Evolutionary conservation across 306 rosid species (phyloP), one percentile per base, ranked within the genome.

Genomic region (Castanea crenata): DNA sequence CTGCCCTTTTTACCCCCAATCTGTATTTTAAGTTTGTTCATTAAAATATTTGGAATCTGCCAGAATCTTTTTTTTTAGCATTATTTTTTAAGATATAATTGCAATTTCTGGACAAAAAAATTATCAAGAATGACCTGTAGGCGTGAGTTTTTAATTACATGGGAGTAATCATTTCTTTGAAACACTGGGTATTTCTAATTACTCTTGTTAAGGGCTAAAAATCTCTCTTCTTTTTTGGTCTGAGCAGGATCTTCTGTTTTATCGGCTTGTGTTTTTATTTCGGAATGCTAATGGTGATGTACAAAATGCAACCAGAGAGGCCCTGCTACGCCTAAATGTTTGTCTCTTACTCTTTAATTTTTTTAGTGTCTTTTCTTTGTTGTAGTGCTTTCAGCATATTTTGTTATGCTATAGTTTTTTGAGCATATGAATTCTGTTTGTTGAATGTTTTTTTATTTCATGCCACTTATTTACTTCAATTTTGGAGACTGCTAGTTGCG

Each of bases 251-350:
- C 76, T 77, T 80, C 74, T 95, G 73, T 88, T 91, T 81, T 74
- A 57, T n/a, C 87, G 90, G 80, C 91, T 95, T 32, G 89, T 92
- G 74, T 38, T 85, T 61, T 76, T 91, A 78, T 91, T 84, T 81
- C 89, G 76, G 51, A 85, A 83, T 84, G 77, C 87, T 68, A 90
- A 86, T 86, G 89, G 89, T 61, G 89, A 80, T 31, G 71, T 95
- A 31, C 97, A 90, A 85, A 83, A 73, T 69, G 92, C 91, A 74
- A 83, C 97, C 73, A 88, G 82, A 81, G 97, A 86, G 80, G 91
- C 95, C 69, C 54, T 95, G 82, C 80, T 80, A 83, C 90, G 83
- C 57, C 59, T 95, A 79, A 80, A 87, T 74, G 97, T 94, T 59
- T 86, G 90, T 84, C 81, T 61, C 79, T 86, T 76, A 38, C 81